A percentile compares a stretch with the other conserved stretches of the same genome.
Conservation (phyloP, 305 asterid genomes). For the Solanum hybrid region DNA sequence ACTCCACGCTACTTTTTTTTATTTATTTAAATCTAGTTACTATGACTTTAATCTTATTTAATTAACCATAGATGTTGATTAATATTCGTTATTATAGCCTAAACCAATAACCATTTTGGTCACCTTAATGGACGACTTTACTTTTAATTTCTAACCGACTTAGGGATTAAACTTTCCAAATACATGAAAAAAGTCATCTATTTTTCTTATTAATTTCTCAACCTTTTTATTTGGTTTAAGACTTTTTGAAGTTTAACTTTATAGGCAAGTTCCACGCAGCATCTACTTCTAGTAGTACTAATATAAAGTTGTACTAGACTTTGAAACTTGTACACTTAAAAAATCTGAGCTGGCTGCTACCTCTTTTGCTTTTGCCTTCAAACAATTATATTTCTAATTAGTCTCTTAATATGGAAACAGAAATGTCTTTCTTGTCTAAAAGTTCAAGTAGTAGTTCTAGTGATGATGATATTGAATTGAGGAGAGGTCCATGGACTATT, state of each 20-base stretch:
- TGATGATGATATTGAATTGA: slow-evolving; percentile 33
- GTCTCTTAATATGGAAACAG: not conserved
- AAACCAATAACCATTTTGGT: not conserved
- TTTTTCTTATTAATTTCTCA: not conserved
- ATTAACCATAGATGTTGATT: not conserved
- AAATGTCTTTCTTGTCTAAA: slow-evolving; percentile 12
- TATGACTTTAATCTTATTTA: not conserved
- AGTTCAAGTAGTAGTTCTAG: slow-evolving; percentile 5
- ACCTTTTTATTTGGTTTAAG: not conserved
- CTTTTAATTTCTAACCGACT: not conserved
- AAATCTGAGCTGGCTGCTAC: not conserved
- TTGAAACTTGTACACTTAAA: not conserved
- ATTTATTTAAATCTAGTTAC: not conserved
- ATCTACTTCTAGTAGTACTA: not conserved
- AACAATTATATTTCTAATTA: not conserved
- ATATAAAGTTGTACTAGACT: not conserved
- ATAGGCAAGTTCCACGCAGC: not conserved
- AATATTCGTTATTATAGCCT: not conserved
- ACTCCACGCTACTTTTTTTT: not conserved
- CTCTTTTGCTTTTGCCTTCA: not conserved
- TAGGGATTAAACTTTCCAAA: not conserved
- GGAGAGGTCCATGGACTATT: slow-evolving; percentile 71
- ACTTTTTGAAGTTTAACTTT: not conserved
- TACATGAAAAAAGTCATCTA: not conserved
- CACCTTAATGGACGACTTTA: slow-evolving; percentile 1